These are phyloP conservation scores for Agrocybe chaxingu DNA, from an alignment of 768 basidiomycete genomes.

Conservation along the genomic window DNA sequence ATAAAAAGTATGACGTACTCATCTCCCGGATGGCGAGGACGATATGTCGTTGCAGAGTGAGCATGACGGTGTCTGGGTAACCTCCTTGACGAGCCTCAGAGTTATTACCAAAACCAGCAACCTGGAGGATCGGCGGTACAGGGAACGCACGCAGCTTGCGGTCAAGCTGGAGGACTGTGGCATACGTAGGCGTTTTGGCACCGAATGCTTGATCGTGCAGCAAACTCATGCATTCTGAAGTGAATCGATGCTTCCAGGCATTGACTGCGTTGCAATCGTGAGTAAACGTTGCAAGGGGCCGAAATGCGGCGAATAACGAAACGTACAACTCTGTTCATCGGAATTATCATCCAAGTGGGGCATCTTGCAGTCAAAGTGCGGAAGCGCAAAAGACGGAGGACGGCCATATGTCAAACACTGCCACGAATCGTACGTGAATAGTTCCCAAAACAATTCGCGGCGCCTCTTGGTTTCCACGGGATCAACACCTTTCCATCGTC, in stretches of 20 bases:
- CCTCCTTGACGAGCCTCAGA: constrained; percentile 43
- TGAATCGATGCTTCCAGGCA: constrained; percentile 69
- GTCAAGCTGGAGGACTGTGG: constrained; percentile 64
- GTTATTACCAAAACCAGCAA: constrained; percentile 58
- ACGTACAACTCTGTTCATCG: constrained; percentile 61
- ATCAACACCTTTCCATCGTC: constrained; percentile 59
- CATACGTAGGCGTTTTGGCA: constrained; percentile 65
- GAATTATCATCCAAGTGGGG: constrained; percentile 45
- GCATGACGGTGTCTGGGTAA: constrained; percentile 46
- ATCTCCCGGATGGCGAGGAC: constrained; percentile 67
- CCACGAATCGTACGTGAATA: constrained; percentile 51
- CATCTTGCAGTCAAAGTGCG: constrained; percentile 66
- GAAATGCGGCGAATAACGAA: background rate
- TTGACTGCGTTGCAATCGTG: constrained; percentile 37
- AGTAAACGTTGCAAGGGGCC: background rate
- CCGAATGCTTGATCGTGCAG: constrained; percentile 73
- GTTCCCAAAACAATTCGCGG: constrained; percentile 70
- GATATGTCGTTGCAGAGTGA: constrained; percentile 64
- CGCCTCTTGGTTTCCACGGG: constrained; percentile 54
- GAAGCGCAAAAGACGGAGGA: constrained; percentile 63
- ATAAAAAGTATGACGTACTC: constrained; percentile 41
- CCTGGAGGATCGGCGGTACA: constrained; percentile 62
- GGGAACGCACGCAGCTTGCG: constrained; percentile 67
- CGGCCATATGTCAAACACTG: constrained; percentile 70
- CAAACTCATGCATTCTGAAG: constrained; percentile 65